Evolutionary conservation across 352 stramenopile species (phyloP).

Genomic region (Phytophthora idaei): DNA sequence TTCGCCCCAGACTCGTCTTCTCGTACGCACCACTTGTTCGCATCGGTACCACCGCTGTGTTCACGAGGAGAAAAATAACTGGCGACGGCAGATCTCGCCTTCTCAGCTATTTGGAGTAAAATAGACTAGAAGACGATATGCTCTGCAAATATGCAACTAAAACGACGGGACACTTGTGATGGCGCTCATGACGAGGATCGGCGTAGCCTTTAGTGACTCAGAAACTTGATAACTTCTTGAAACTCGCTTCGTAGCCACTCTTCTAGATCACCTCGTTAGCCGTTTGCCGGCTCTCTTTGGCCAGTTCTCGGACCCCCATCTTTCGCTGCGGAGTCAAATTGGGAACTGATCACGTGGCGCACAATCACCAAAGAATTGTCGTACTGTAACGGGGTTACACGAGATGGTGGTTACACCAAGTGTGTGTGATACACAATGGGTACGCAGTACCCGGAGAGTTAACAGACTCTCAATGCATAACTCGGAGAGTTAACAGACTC

Average conservation of each 20-base stretch:
- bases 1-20: constrained; percentile 1
- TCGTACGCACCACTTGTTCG: too few relatives aligned
- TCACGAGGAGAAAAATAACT: too few relatives aligned
- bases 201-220: background rate
- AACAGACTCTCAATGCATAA: too few relatives aligned
- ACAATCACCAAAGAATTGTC: too few relatives aligned
- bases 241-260: constrained; percentile 14
- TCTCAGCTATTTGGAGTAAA: constrained; percentile 13
- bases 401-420: too few relatives aligned
- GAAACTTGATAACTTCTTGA: constrained; percentile 6
- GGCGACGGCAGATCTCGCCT: constrained; percentile 3
- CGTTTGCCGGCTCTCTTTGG: background rate
- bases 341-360: too few relatives aligned
- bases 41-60: too few relatives aligned
- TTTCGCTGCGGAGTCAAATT: too few relatives aligned
- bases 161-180: constrained; percentile 12
- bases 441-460: too few relatives aligned
- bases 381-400: too few relatives aligned
- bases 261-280: constrained; percentile 12
- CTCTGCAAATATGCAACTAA: constrained; percentile 2
- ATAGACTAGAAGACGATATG: constrained; percentile 4
- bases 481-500: too few relatives aligned
- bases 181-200: constrained; percentile 5
- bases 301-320: background rate
- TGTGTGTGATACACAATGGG: too few relatives aligned